Base-by-base conservation (phyloP, 2,329 filamentous ascomycete species). In the Fusarium sp. region DNA sequence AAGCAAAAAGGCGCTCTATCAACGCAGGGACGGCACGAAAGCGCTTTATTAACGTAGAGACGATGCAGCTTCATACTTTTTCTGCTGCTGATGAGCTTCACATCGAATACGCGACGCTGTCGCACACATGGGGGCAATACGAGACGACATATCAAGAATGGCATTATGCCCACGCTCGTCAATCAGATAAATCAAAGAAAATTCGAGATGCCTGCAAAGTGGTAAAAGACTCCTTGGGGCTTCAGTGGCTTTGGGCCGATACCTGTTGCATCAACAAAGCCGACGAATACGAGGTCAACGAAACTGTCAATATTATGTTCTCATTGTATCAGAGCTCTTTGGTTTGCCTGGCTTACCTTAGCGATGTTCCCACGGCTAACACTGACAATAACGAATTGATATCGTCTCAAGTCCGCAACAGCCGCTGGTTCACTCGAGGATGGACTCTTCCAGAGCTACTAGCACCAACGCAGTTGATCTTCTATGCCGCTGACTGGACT, bases 341-440 rank as follows among this genome's bases (percentile, higher is more conserved):
- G 1, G 6, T 48, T n/a, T 49, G 52, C 8, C 7, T 60, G 8
- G 15, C 17, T 4, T 60, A 60, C n/a, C 6, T 56, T 0, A 45
- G 22, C 22, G 56, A 49, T 1, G 20, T 56, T 78, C 80, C 1
- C 88, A 84, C 22, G 14, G 41, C 33, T 0, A 25, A 41, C 5
- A 27, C n/a, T 3, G 11, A 25, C 3, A 7, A 20, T 11, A 22
- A 11, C 7, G 23, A 58, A 7, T 0, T 19, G 1, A 10, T 55
- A 69, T 46, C 78, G 4, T 48, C 25, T 2, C 7, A 20, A 0
- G 1, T 2, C 0, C 41, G n/a, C 7, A 27, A 19, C 4, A 53
- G 45, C 6, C n/a, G 56, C 10, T 70, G 61, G 51, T 49, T 17
- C 10, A 65, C 46, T 32, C 49, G 52, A 19, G 70, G 54, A 15